Evolutionary conservation across 805 yeast genomes (phyloP).

Genomic region (Lipomyces starkeyi): DNA sequence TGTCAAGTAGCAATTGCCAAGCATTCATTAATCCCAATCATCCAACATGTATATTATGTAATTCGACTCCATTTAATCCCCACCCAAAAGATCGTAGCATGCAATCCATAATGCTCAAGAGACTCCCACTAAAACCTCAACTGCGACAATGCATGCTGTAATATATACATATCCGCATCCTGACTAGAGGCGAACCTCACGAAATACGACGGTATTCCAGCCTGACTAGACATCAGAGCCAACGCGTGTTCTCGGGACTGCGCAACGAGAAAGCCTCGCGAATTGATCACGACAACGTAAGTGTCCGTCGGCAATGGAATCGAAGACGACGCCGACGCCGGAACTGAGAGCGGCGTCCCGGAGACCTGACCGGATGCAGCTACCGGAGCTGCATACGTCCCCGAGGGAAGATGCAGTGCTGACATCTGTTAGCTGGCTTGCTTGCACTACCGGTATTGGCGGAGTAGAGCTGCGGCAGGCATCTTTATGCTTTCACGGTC

Average conservation of each 20-base stretch:
- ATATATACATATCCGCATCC: slow-evolving; percentile 22
- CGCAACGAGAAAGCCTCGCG: slow-evolving; percentile 18
- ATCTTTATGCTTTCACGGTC: neutral
- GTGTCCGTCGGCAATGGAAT: neutral
- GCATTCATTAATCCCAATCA: neutral
- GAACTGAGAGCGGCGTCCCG: neutral
- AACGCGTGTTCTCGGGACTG: slow-evolving; percentile 15
- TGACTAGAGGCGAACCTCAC: slow-evolving; percentile 20
- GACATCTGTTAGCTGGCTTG: slow-evolving; percentile 5
- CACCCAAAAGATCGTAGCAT: neutral
- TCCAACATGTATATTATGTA: neutral
- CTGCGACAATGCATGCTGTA: slow-evolving; percentile 13
- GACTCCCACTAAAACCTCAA: neutral
- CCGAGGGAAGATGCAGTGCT: slow-evolving; percentile 4
- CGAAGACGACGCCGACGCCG: neutral
- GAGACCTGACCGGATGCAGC: neutral
- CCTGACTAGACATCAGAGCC: slow-evolving; percentile 10
- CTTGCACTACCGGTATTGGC: neutral
- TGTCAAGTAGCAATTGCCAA: neutral
- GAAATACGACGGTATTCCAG: slow-evolving; percentile 17
- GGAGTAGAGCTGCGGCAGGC: neutral
- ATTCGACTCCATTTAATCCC: neutral
- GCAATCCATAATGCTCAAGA: neutral
- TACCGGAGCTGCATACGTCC: slow-evolving; percentile 7
- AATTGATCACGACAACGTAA: slow-evolving; percentile 19